Conservation (phyloP, 805 yeast genomes). For the Isabelozyma gotoi region DNA sequence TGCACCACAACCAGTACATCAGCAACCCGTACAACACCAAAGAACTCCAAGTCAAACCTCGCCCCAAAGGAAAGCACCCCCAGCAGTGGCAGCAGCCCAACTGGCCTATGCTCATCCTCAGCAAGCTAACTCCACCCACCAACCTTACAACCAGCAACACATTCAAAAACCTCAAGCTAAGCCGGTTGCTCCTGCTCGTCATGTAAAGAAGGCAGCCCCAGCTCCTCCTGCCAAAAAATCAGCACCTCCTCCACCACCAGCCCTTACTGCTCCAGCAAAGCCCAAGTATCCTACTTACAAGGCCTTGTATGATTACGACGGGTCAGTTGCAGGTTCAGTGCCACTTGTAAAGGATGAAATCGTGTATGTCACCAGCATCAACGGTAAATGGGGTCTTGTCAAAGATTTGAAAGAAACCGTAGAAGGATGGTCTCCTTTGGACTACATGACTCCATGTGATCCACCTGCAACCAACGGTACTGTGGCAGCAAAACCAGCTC, state of each 20-base stretch:
- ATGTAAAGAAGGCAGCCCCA: conserved; percentile 45
- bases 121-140: conserved; percentile 9
- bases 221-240: conserved; percentile 58
- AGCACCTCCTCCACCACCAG: conserved; percentile 58
- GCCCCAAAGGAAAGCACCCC: conserved; percentile 13
- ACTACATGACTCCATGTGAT: conserved; percentile 69
- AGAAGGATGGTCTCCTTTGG: conserved; percentile 98
- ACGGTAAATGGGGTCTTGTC: conserved; percentile 94
- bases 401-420: conserved; percentile 68
- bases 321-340: conserved; percentile 78
- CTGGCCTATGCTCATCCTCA: conserved; percentile 5
- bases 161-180: conserved; percentile 6
- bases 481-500: conserved; percentile 19
- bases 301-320: conserved; percentile 87
- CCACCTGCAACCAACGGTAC: conserved; percentile 42
- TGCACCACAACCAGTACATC: conserved; percentile 12
- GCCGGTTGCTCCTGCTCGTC: conserved; percentile 23
- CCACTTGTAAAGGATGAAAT: conserved; percentile 77
- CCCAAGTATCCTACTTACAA: conserved; percentile 76
- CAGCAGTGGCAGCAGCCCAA: conserved; percentile 5
- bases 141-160: conserved; percentile 8
- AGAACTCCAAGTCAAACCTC: neutral
- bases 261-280: conserved; percentile 53
- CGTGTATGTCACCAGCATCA: conserved; percentile 68
- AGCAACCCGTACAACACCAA: too few relatives aligned